These are phyloP conservation scores for Colletotrichum agaves DNA, from an alignment of 2,329 filamentous ascomycete genomes.

Conservation along the genomic window DNA sequence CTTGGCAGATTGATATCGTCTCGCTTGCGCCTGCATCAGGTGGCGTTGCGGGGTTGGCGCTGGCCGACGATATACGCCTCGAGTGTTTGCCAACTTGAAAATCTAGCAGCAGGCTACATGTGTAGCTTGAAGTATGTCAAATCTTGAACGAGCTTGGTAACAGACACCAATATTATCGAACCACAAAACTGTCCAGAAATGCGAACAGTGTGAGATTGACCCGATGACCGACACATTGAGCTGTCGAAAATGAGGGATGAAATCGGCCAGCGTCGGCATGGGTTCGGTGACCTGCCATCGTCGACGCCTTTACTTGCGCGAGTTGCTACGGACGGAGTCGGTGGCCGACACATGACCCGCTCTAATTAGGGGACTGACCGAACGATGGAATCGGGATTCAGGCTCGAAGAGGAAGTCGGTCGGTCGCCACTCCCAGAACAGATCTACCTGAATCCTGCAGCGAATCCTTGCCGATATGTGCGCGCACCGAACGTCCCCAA, in stretches of 20 bases:
- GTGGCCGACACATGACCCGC: slow-evolving; percentile 24
- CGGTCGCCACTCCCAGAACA: slow-evolving; percentile 25
- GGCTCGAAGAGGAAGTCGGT: slow-evolving; percentile 37
- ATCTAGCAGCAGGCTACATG: no score
- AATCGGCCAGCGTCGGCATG: slow-evolving; percentile 22
- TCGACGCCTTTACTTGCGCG: slow-evolving; percentile 21
- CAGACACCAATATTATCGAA: background rate
- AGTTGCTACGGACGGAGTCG: background rate
- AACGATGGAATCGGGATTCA: slow-evolving; percentile 31
- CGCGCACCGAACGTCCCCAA: slow-evolving; percentile 13
- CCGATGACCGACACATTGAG: background rate
- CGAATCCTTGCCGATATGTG: slow-evolving; percentile 22
- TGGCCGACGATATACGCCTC: background rate
- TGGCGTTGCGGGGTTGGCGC: background rate
- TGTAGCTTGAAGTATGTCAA: background rate
- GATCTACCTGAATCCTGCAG: slow-evolving; percentile 36
- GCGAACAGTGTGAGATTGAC: background rate
- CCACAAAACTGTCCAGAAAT: background rate
- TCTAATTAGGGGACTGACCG: slow-evolving; percentile 8
- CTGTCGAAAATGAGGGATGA: background rate
- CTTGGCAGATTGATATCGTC: background rate
- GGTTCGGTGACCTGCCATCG: slow-evolving; percentile 8
- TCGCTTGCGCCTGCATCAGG: background rate
- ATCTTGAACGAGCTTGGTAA: background rate
- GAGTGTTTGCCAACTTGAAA: no score